Evolutionary conservation across 2,329 filamentous ascomycete species (phyloP).

Genomic region (Neonectria ditissima): DNA sequence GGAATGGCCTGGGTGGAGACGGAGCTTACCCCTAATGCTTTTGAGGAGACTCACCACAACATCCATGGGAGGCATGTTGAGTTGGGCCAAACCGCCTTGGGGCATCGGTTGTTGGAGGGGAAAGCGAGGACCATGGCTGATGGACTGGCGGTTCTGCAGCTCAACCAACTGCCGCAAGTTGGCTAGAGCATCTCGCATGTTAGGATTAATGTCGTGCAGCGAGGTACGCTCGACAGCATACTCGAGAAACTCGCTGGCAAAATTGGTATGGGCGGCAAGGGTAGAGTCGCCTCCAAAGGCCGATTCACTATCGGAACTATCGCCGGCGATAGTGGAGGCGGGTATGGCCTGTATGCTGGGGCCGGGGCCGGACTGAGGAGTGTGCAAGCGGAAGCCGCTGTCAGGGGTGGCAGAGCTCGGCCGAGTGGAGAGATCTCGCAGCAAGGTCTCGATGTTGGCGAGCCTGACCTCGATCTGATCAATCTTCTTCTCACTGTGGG

Average conservation of each 20-base stretch:
- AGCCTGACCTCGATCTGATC: conserved; percentile 60
- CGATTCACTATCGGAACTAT: conserved; percentile 55
- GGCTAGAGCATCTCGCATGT: conserved; percentile 64
- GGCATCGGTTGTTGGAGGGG: conserved; percentile 59
- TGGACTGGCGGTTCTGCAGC: conserved; percentile 59
- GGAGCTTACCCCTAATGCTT: conserved; percentile 57
- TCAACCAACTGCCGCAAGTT: conserved; percentile 65
- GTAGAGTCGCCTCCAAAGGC: conserved; percentile 62
- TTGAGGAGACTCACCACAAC: conserved; percentile 63
- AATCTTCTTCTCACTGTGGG: conserved; percentile 64
- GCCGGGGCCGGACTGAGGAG: conserved; percentile 40
- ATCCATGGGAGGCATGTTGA: conserved; percentile 66
- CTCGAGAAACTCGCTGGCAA: conserved; percentile 66
- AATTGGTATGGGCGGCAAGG: conserved; percentile 63
- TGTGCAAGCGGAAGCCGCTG: conserved; percentile 38
- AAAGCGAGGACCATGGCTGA: conserved; percentile 58
- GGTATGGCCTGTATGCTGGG: conserved; percentile 40
- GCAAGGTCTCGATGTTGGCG: conserved; percentile 58
- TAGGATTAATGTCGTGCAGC: conserved; percentile 58
- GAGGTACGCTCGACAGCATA: conserved; percentile 63
- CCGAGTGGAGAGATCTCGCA: conserved; percentile 52
- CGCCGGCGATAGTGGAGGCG: conserved; percentile 50
- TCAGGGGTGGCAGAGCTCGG: conserved; percentile 36
- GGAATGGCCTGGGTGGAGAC: not conserved
- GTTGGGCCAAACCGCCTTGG: conserved; percentile 59